phyloP scores from a whole-genome alignment of 768 basidiomycete species.

The Epithele typhae region DNA sequence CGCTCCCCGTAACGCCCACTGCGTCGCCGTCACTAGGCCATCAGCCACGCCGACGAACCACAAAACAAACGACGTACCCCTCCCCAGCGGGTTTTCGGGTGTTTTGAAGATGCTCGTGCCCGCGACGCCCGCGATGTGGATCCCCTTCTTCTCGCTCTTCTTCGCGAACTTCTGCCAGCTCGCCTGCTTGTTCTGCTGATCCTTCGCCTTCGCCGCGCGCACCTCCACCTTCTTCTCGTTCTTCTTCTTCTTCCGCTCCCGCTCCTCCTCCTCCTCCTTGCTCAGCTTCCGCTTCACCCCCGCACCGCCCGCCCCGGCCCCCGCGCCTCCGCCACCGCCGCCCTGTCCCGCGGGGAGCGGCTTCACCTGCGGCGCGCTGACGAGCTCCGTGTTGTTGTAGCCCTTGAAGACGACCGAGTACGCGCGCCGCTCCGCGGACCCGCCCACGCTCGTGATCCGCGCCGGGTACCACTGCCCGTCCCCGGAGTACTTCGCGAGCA shows the following conservation, averaged over 20 bases:
- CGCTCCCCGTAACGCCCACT: conserved; percentile 92
- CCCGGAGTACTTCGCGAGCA: conserved; percentile 78
- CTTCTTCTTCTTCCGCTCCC: conserved; percentile 89
- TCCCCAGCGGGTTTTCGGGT: conserved; percentile 85
- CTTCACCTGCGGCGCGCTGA: conserved; percentile 70
- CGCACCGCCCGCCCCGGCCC: conserved; percentile 30
- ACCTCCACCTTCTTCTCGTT: conserved; percentile 90
- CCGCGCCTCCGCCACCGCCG: conserved; percentile 24
- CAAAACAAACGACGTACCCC: conserved; percentile 48
- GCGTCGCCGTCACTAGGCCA: conserved; percentile 6
- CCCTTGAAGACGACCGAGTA: conserved; percentile 91
- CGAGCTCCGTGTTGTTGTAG: conserved; percentile 87
- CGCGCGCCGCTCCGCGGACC: conserved; percentile 74
- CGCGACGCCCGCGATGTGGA: conserved; percentile 82
- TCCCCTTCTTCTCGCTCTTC: conserved; percentile 90
- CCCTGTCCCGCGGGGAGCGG: conserved; percentile 55
- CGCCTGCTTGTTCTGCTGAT: conserved; percentile 78
- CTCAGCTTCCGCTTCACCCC: conserved; percentile 74
- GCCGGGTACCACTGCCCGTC: conserved; percentile 89
- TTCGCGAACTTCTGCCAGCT: conserved; percentile 96
- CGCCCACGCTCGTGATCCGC: conserved; percentile 80
- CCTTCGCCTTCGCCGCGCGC: conserved; percentile 82
- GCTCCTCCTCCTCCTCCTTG: conserved; percentile 81
- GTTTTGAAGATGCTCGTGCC: conserved; percentile 95
- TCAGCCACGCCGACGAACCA: neutral